Evolutionary conservation across 2,329 filamentous ascomycete genomes (phyloP).

Genomic region (Bipolaris victoriae): DNA sequence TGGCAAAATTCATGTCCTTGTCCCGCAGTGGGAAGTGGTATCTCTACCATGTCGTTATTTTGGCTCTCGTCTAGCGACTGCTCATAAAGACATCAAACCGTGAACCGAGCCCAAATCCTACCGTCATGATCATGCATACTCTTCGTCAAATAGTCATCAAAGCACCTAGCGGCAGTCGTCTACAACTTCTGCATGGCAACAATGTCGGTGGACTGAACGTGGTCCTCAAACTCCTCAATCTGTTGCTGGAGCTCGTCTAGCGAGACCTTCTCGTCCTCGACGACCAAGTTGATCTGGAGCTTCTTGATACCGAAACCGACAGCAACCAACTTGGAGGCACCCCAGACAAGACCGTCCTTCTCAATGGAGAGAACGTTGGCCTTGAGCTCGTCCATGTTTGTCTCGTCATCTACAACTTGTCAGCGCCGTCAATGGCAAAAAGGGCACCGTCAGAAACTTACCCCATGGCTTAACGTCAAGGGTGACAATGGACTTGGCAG

Average conservation of each 20-base stretch:
- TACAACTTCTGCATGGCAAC: constrained; percentile 60
- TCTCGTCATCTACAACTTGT: constrained; percentile 76
- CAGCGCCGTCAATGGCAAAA: constrained; percentile 16
- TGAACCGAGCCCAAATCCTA: constrained; percentile 28
- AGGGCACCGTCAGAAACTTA: constrained; percentile 58
- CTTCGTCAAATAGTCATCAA: constrained; percentile 23
- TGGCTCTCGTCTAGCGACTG: constrained; percentile 34
- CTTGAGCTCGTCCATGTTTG: constrained; percentile 84
- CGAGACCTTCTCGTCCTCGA: constrained; percentile 97
- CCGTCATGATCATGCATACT: constrained; percentile 31
- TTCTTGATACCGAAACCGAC: constrained; percentile 99
- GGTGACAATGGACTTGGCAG: constrained; percentile 95
- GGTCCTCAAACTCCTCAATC: constrained; percentile 88
- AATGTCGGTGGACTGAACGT: constrained; percentile 95
- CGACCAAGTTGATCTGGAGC: constrained; percentile 96
- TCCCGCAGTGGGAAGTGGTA: constrained; percentile 28
- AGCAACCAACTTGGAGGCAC: constrained; percentile 84
- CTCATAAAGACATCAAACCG: constrained; percentile 45
- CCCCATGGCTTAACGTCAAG: constrained; percentile 99
- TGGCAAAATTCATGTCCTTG: constrained; percentile 14
- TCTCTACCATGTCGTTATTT: constrained; percentile 35
- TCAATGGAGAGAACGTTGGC: constrained; percentile 79
- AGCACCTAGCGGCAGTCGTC: constrained; percentile 16
- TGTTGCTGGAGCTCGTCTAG: constrained; percentile 83
- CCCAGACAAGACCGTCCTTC: constrained; percentile 95